Base-by-base conservation (phyloP, 2,329 filamentous ascomycete species). In the Lojkania enalia region DNA sequence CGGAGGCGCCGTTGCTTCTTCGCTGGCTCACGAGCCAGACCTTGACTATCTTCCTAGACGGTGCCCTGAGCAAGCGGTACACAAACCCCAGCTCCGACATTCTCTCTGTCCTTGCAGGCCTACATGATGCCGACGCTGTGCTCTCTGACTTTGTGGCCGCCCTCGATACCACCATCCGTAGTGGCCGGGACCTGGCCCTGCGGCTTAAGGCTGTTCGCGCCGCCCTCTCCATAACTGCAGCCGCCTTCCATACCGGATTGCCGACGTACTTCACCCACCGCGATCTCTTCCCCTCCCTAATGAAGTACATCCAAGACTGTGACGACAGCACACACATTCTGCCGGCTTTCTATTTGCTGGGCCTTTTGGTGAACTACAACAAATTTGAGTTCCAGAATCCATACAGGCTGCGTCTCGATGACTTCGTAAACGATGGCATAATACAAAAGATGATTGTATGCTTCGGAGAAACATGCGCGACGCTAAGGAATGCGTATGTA, bases 301-400 rank as follows among this genome's bases (percentile, higher is more conserved):
- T 96, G 83, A 96, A 95, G 83, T 88, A 90, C 65, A 83, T 95
- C 48, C 87, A 94, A 74, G 89, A 95, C 55, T 81, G 85, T 33
- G 84, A 90, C 49, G 78, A 79, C 18, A 23, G 73, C 77, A 14
- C 77, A 79, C 60, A 82, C 82, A 46, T 80, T 42, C 39, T 89
- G 32, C 82, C 88, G 46, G 87, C 92, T 0, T 90, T 96, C 55
- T 82, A 86, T 12, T 80, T 97, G 7, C 78, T 96, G 15, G 92
- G 92, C 11, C 78, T 97, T 3, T 76, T 99, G 41, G 88, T 89
- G 54, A 99, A 97, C 72, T 97, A 97, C 79, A 97, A 99, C 79
- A 99, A 97, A 70, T 99, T 99, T 63, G 94, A 99, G 70, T 92
- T 95, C 45, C 91, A 96, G 66, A 99, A 99, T 58, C 92, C 92